phyloP scores from a whole-genome alignment of 495 filamentous ascomycete genomes.

The Schizothecium vesticola region DNA sequence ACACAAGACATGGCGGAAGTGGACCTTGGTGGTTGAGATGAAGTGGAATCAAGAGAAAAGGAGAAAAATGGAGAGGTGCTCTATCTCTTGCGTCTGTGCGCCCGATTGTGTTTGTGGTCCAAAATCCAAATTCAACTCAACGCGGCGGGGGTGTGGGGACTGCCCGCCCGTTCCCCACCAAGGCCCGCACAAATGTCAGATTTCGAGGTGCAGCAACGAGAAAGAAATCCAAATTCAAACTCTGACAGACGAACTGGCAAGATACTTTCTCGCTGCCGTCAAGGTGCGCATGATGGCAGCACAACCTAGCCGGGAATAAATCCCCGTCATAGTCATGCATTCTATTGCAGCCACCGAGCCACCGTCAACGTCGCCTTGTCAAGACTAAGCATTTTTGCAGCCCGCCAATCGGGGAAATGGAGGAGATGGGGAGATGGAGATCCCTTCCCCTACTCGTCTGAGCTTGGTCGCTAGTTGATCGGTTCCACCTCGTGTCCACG shows the following conservation, averaged over 20 bases:
- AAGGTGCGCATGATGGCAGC: no score
- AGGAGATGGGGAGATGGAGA: no score
- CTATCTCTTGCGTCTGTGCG: background rate
- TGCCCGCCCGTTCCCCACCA: background rate
- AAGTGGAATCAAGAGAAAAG: background rate
- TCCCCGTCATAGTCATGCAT: no score
- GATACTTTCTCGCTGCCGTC: no score
- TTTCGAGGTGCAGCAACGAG: background rate
- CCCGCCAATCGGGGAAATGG: background rate
- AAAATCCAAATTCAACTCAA: background rate
- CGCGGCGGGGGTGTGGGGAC: no score
- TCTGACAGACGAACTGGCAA: no score
- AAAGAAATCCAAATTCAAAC: background rate
- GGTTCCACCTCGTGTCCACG: background rate
- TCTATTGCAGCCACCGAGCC: background rate
- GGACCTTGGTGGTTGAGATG: no score
- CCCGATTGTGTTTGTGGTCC: background rate
- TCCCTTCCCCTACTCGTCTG: background rate
- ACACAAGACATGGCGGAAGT: no score
- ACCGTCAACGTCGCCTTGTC: background rate
- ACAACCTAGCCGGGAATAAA: no score
- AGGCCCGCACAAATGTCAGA: background rate
- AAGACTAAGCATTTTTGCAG: background rate
- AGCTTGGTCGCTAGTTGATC: background rate
- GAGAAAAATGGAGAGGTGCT: background rate